Conservation (phyloP, 768 basidiomycete species). For the Lepiota venenata region DNA sequence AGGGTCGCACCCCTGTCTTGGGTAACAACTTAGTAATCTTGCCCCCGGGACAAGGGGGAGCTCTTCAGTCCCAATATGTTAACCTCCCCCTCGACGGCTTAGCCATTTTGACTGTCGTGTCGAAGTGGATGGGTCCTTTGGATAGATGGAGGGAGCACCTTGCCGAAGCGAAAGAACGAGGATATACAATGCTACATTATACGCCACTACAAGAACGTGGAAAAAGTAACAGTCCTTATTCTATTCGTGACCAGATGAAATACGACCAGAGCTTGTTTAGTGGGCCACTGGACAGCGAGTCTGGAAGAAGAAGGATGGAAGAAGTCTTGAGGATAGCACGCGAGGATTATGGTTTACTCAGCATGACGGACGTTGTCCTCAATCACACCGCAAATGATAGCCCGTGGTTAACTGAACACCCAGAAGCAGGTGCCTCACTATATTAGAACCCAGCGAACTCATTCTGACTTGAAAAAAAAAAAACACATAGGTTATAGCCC, state of each 20-base stretch:
- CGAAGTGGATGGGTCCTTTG: conserved; percentile 97
- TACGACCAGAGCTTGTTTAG: conserved; percentile 80
- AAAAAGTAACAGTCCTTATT: conserved; percentile 88
- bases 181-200: conserved; percentile 98
- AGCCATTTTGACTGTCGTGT: conserved; percentile 85
- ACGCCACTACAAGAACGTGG: conserved; percentile 93
- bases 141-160: conserved; percentile 77
- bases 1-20: conserved; percentile 73
- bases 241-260: conserved; percentile 80
- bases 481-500: conserved; percentile 77
- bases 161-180: conserved; percentile 78
- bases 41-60: conserved; percentile 49
- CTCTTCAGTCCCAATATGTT: conserved; percentile 47
- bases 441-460: neutral
- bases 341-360: conserved; percentile 86
- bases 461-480: neutral
- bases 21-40: conserved; percentile 49
- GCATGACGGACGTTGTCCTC: conserved; percentile 92
- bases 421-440: conserved; percentile 79
- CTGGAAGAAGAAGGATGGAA: conserved; percentile 55
- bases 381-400: conserved; percentile 98
- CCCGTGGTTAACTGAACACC: conserved; percentile 88
- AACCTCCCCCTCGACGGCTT: conserved; percentile 86
- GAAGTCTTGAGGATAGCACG: conserved; percentile 66
- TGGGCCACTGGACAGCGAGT: conserved; percentile 34